Base-by-base conservation (phyloP, 208 protist species). In the Acanthamoeba divionensis region DNA sequence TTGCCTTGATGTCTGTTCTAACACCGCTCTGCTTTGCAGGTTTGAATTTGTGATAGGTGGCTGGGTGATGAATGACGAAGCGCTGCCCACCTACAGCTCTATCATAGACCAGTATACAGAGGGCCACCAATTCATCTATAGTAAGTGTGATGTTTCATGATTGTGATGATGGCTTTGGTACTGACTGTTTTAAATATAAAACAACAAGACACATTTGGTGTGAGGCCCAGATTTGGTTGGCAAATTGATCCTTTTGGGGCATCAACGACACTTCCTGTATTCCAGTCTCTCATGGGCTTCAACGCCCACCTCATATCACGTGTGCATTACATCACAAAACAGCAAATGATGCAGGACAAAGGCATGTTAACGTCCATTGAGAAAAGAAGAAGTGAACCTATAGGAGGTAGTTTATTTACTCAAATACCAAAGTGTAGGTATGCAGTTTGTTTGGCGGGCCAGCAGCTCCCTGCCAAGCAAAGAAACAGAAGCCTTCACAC, bases 51-150 rank as follows among this genome's bases (percentile, higher is more conserved):
- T 85, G 45, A 15, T 63, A 9, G 91, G 92, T 52, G 92, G 92
- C 1, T 93, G 80, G 48, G 87, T 82, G 31, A 94, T 94, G 92
- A 90, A 93, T 57, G 90, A 94, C 75, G 92, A 94, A 66, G 92
- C 92, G 2, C 50, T 75, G 0, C 63, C 91, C 7, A 52, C 57
- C 69, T 94, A 93, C 41, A 50, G 57, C 24, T 69, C 86, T 15
- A 83, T 92, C 0, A 85, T 94, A 24, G 65, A 94, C 52, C 91
- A 94, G 31, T 92, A 93, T 86, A 89, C 91, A 9, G 31, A 71
- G 0, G 92, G 92, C 4, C 91, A 94, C 80, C 63, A 85, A 62
- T 94, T 92, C 66, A 47, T 85, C 24, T 50, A 44, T 66, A 24
- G 47, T 26, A 33, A 7, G 66, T 77, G 24, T 77, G 66, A 5